Evolutionary conservation across 2,329 filamentous ascomycete genomes (phyloP).

Genomic region (Aureobasidium uvarum): DNA sequence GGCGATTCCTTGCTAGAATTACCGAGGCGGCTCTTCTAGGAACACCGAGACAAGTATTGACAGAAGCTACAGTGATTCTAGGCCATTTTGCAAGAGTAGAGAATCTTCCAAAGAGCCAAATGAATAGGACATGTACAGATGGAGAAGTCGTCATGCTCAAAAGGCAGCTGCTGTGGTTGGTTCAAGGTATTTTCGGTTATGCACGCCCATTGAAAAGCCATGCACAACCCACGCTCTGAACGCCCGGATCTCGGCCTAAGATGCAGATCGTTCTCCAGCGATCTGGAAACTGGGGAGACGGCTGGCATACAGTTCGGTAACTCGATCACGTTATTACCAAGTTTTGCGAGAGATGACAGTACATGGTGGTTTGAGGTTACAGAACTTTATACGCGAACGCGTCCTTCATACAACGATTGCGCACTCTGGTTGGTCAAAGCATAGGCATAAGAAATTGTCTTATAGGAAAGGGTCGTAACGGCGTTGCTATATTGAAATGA

Average conservation of each 20-base stretch:
- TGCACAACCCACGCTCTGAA: slow-evolving; percentile 16
- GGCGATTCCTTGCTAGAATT: slow-evolving; percentile 1
- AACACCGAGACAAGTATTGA: background rate
- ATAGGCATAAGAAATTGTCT: background rate
- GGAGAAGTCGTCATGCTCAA: background rate
- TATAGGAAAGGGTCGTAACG: slow-evolving; percentile 4
- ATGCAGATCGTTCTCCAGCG: slow-evolving; percentile 1
- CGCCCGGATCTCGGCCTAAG: slow-evolving; percentile 1
- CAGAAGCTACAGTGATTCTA: background rate
- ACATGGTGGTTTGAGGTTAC: background rate
- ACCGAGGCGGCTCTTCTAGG: background rate
- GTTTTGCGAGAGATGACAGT: slow-evolving; percentile 4
- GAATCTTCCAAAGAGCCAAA: background rate
- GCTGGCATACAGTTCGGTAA: slow-evolving; percentile 9
- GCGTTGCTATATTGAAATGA: slow-evolving; percentile 2
- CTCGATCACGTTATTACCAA: background rate
- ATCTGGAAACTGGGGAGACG: slow-evolving; percentile 4
- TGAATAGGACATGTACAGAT: no score
- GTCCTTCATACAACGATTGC: background rate
- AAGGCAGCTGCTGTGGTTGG: background rate
- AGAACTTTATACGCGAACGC: slow-evolving; percentile 19
- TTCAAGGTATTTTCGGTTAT: slow-evolving; percentile 9
- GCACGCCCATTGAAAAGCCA: background rate
- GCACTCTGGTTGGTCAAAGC: background rate
- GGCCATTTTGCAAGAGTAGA: no score